Percentiles rank a stretch among this genome's conserved stretches.
Conservation (phyloP, 2,329 filamentous ascomycete species). For the Colletotrichum tropicale region DNA sequence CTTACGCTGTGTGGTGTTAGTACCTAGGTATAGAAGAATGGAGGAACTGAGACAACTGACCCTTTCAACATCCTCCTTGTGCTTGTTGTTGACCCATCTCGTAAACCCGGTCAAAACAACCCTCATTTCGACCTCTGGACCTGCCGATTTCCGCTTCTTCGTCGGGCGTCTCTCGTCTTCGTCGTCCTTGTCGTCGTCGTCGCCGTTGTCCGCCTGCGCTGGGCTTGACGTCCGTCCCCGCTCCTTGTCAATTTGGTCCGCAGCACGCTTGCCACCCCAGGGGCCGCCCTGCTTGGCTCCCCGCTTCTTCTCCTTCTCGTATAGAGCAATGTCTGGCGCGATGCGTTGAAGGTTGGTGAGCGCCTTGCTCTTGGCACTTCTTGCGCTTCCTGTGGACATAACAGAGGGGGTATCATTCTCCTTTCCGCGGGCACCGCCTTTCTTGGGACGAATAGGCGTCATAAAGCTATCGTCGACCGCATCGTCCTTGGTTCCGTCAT, state of each 20-base stretch:
- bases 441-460: slow-evolving; percentile 58
- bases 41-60: slow-evolving; percentile 52
- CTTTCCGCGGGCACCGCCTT: slow-evolving; percentile 64
- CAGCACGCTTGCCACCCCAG: slow-evolving; percentile 68
- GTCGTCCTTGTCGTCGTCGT: slow-evolving; percentile 48
- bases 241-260: slow-evolving; percentile 60
- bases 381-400: slow-evolving; percentile 67
- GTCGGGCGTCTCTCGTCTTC: slow-evolving; percentile 57
- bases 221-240: slow-evolving; percentile 19
- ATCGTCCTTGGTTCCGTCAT: slow-evolving; percentile 43
- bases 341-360: slow-evolving; percentile 76
- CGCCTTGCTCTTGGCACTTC: slow-evolving; percentile 88
- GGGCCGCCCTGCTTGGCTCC: slow-evolving; percentile 49
- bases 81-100: slow-evolving; percentile 76
- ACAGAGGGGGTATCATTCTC: slow-evolving; percentile 83
- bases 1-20: slow-evolving; percentile 64
- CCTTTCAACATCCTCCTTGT: slow-evolving; percentile 80
- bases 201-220: slow-evolving; percentile 20
- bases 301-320: slow-evolving; percentile 92
- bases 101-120: slow-evolving; percentile 85
- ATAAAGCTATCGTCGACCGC: slow-evolving; percentile 37
- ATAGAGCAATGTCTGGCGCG: slow-evolving; percentile 85
- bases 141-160: slow-evolving; percentile 67
- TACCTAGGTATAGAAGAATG: slow-evolving; percentile 4
- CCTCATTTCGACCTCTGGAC: slow-evolving; percentile 72